phyloP scores from a whole-genome alignment of 1,284 basidiomycete species.

The Cerrena zonata region DNA sequence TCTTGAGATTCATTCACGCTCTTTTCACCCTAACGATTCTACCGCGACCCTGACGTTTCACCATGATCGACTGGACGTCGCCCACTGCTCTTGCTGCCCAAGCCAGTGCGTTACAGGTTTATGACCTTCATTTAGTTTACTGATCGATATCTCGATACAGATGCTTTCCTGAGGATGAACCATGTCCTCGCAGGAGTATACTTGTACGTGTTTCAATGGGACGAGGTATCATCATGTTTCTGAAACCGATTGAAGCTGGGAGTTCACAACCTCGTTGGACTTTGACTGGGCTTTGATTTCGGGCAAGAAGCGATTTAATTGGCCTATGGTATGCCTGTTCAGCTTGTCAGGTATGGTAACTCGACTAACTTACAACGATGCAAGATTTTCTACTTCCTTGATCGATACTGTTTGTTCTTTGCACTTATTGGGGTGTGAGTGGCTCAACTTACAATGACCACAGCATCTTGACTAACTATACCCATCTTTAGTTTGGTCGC shows the following conservation, averaged over 20 bases:
- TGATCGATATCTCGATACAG: constrained; percentile 31
- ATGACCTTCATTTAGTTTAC: neutral
- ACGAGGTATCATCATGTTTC: constrained; percentile 5
- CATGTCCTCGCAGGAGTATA: constrained; percentile 55
- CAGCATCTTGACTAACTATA: too few relatives aligned
- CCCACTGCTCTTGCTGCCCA: constrained; percentile 12
- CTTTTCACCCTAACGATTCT: too few relatives aligned
- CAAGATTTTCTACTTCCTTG: constrained; percentile 66
- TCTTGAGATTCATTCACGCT: too few relatives aligned
- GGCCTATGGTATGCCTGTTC: constrained; percentile 26
- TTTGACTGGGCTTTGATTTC: constrained; percentile 66
- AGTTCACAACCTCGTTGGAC: constrained; percentile 53
- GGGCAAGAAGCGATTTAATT: constrained; percentile 53
- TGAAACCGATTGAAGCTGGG: constrained; percentile 24
- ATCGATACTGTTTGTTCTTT: constrained; percentile 63
- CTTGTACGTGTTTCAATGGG: neutral
- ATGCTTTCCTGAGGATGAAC: constrained; percentile 59
- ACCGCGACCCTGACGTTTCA: too few relatives aligned
- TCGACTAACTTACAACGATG: neutral
- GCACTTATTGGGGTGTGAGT: constrained; percentile 63
- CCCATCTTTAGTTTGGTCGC: constrained; percentile 47
- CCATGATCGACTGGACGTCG: constrained; percentile 41
- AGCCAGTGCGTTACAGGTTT: neutral
- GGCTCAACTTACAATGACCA: too few relatives aligned
- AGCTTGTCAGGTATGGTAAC: neutral